These are phyloP conservation scores for Hypoxylon trugodes DNA, from an alignment of 495 filamentous ascomycete species.

Conservation along the genomic window DNA sequence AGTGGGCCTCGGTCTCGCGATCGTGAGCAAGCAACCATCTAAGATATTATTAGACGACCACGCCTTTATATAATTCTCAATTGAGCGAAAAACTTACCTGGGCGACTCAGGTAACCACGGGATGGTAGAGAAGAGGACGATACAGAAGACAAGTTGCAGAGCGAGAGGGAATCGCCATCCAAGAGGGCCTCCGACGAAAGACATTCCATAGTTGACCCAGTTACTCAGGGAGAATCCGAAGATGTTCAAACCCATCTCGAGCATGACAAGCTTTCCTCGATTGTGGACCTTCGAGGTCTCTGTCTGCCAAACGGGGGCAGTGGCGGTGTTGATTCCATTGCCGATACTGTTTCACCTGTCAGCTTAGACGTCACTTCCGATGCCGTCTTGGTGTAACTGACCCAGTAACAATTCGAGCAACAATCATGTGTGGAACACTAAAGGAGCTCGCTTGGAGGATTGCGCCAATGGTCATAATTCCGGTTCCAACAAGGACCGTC, in stretches of 20 bases:
- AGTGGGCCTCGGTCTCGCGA: conserved; percentile 45
- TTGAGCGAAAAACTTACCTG: conserved; percentile 16
- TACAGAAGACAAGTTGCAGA: conserved; percentile 56
- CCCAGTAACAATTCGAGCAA: conserved; percentile 66
- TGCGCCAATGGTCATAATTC: conserved; percentile 68
- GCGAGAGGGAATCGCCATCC: conserved; percentile 54
- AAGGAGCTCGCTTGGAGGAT: conserved; percentile 70
- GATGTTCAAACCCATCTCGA: conserved; percentile 70
- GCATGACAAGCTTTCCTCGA: conserved; percentile 67
- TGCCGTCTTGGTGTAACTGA: conserved; percentile 25
- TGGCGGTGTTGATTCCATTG: conserved; percentile 72
- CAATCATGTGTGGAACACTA: conserved; percentile 67
- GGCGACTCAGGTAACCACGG: conserved; percentile 52
- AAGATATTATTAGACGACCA: conserved; percentile 1
- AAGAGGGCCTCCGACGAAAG: conserved; percentile 54
- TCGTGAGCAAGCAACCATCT: conserved; percentile 53
- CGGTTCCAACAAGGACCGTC: conserved; percentile 61
- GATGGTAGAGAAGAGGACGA: conserved; percentile 46
- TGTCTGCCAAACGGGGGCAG: conserved; percentile 71
- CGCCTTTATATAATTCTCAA: not conserved
- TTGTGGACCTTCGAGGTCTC: conserved; percentile 67
- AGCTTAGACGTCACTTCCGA: conserved; percentile 27
- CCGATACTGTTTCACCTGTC: conserved; percentile 58
- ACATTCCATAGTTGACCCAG: conserved; percentile 63
- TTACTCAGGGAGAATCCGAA: conserved; percentile 70